Conservation (phyloP, 2,329 filamentous ascomycete species). For the Calycina herbarum region DNA sequence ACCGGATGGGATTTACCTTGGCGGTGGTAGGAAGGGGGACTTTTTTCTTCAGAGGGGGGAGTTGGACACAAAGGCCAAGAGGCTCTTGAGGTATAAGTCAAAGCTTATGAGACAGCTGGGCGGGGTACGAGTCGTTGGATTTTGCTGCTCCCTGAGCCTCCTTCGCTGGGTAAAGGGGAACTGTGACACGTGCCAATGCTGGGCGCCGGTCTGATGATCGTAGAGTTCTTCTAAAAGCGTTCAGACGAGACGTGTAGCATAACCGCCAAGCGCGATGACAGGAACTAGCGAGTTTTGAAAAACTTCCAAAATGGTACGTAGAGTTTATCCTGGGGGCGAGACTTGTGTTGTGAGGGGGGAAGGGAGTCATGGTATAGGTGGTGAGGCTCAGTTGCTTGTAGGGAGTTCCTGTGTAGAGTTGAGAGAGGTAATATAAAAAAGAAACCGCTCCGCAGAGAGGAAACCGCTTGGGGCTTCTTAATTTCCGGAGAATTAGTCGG, state of each 20-base stretch:
- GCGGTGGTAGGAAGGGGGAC: neutral
- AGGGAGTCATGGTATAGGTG: neutral
- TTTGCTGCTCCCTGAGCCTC: neutral
- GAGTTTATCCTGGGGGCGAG: neutral
- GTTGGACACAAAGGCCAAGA: conserved; percentile 8
- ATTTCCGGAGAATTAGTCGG: neutral
- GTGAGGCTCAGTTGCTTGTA: neutral
- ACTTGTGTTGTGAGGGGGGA: neutral
- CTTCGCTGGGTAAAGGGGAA: conserved; percentile 9
- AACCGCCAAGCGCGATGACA: conserved; percentile 3
- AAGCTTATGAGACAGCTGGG: conserved; percentile 4
- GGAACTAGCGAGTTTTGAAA: conserved; percentile 6
- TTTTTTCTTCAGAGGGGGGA: neutral
- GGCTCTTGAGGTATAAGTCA: neutral
- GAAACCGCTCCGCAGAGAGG: neutral
- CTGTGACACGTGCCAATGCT: conserved; percentile 22
- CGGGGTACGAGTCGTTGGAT: neutral
- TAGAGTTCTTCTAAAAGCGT: neutral
- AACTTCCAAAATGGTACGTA: neutral
- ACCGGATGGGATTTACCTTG: neutral
- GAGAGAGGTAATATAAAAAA: neutral
- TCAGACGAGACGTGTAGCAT: conserved; percentile 18
- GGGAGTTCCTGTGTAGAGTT: neutral
- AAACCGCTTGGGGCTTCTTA: neutral
- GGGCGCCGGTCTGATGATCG: conserved; percentile 16